Conservation (phyloP, 1,284 basidiomycete species). For the Filobasidium uniguttulatum region DNA sequence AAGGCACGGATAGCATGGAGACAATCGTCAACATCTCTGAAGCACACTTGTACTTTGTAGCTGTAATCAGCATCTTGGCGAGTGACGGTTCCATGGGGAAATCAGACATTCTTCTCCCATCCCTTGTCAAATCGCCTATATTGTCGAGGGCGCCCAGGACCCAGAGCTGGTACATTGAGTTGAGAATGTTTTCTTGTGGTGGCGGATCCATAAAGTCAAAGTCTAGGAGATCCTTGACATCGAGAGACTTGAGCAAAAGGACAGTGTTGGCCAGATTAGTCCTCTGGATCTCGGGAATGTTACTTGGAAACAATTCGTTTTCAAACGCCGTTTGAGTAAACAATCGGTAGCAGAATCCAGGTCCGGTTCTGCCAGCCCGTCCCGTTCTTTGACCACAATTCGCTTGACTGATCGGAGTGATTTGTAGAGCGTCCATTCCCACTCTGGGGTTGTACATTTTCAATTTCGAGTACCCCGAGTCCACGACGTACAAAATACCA, state of each 20-base stretch:
- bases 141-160: conserved; percentile 95
- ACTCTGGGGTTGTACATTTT: conserved; percentile 99
- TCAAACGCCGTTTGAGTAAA: conserved; percentile 93
- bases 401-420: conserved; percentile 96
- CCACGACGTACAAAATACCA: conserved; percentile 93
- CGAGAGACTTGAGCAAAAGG: conserved; percentile 81
- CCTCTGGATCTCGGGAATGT: conserved; percentile 94
- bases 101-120: conserved; percentile 93
- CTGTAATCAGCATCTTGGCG: conserved; percentile 95
- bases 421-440: conserved; percentile 97
- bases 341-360: conserved; percentile 85
- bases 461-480: conserved; percentile 90
- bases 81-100: conserved; percentile 97
- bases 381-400: conserved; percentile 93
- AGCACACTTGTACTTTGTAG: conserved; percentile 84
- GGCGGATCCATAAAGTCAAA: conserved; percentile 99
- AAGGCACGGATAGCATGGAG: conserved; percentile 94
- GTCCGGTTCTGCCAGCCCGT: conserved; percentile 89
- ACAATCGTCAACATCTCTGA: conserved; percentile 96
- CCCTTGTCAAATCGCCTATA: conserved; percentile 82
- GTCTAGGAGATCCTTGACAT: conserved; percentile 85
- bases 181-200: conserved; percentile 73
- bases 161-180: conserved; percentile 99
- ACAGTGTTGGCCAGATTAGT: conserved; percentile 97
- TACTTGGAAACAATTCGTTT: conserved; percentile 92